These are phyloP conservation scores for Cordyceps cateniannulata DNA, from an alignment of 2,329 filamentous ascomycete genomes.

Conservation along the genomic window DNA sequence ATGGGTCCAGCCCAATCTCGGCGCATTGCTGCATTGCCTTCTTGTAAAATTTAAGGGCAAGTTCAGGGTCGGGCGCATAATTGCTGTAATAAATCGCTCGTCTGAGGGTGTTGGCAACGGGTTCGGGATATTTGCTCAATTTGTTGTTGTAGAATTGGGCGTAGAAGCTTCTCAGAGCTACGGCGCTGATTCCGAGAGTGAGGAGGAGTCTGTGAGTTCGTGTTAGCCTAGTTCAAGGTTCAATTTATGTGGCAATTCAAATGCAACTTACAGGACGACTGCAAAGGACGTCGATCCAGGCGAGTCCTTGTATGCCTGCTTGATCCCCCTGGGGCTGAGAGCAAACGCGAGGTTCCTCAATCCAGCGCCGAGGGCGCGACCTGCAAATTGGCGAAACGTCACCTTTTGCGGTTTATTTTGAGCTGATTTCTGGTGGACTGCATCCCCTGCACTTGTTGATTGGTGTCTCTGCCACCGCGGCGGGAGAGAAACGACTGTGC, in stretches of 20 bases:
- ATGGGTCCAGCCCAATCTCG: constrained; percentile 74
- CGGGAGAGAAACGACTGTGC: constrained; percentile 24
- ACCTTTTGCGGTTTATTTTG: constrained; percentile 19
- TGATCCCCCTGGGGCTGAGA: constrained; percentile 29
- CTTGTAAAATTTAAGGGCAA: constrained; percentile 78
- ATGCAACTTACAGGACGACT: constrained; percentile 24
- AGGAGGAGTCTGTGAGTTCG: constrained; percentile 22
- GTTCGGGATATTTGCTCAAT: constrained; percentile 56
- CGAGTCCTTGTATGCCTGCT: constrained; percentile 27
- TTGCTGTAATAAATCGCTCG: constrained; percentile 84
- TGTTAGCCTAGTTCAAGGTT: not conserved
- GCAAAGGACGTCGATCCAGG: constrained; percentile 25
- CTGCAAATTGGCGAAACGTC: constrained; percentile 25
- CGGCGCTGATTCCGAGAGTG: constrained; percentile 23
- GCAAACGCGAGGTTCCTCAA: constrained; percentile 29
- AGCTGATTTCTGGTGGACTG: constrained; percentile 18
- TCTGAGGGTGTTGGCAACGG: constrained; percentile 71
- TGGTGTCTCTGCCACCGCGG: constrained; percentile 23
- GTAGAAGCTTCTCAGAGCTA: constrained; percentile 39
- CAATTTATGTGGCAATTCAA: too few relatives aligned
- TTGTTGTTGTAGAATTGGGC: constrained; percentile 49
- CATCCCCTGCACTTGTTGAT: constrained; percentile 18
- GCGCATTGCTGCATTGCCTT: constrained; percentile 68
- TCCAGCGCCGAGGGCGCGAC: constrained; percentile 26
- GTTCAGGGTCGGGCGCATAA: constrained; percentile 63